Evolutionary conservation across 768 basidiomycete species (phyloP), one percentile per base, ranked within the genome.

Genomic region (Rhodotorula graminis): DNA sequence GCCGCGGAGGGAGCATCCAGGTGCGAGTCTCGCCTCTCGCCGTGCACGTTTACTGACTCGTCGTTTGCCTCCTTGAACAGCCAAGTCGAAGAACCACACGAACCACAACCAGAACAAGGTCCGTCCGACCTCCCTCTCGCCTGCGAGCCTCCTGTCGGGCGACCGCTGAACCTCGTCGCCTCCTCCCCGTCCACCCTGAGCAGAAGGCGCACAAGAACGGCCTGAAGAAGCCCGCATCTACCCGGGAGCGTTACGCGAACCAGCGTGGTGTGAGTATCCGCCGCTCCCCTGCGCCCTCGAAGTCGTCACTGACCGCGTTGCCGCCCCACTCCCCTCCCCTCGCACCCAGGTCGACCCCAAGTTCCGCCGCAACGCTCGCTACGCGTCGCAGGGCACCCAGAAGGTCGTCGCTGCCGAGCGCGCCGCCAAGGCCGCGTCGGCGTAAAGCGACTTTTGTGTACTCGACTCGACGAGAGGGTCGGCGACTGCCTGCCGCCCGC

Each of bases 141-240:
- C 61, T 33, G 46, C 46, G 9, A 44, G 23, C 19, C 19, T 23
- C 49, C 49, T 18, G 15, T n/a, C 15, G 49, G 19, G 18, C 21
- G 3, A 25, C 4, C 12, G 56, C 44, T 66, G 31, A 60, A 60
- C 59, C 16, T 49, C 8, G 18, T 47, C 18, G 9, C 50, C 6
- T 12, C 21, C 12, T 18, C 19, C 18, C 29, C 46, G 31, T 58
- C 25, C 42, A 15, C 59, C 67, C 60, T n/a, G 65, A 52, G 61
- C 70, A 79, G 77, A 97, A 96, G 88, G 93, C 95, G 77, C 95
- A 98, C 86, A 87, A 90, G 77, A 98, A 98, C 85, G 95, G 94
- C 80, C 95, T 97, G 85, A 92, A 90, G 85, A 87, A 85, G 82
- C 89, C 92, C 65, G 83, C 85, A 9, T 82, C 85, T 86, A 70